These are phyloP conservation scores for Noccaea bulbosa DNA, from an alignment of 345 rosid genomes.

Conservation along the genomic window DNA sequence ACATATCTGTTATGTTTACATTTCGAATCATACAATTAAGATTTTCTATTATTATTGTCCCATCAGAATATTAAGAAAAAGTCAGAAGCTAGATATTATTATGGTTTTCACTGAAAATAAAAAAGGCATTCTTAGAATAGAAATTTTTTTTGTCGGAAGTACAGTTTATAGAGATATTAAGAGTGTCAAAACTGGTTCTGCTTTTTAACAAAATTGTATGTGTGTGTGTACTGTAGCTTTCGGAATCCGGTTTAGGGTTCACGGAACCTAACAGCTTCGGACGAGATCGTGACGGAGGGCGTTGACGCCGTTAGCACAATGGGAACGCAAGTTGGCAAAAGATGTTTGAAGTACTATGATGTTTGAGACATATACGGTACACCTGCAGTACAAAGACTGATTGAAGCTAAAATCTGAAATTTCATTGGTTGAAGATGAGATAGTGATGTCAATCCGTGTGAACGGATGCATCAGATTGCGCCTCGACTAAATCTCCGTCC, in stretches of 20 bases:
- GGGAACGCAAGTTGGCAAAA: constrained; percentile 36
- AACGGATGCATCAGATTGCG: neutral
- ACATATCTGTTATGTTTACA: neutral
- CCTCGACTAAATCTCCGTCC: constrained; percentile 8
- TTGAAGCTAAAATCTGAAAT: neutral
- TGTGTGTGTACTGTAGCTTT: constrained; percentile 27
- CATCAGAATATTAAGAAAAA: constrained; percentile 23
- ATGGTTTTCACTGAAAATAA: constrained; percentile 21
- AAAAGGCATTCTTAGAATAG: constrained; percentile 27
- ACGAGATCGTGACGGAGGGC: constrained; percentile 26
- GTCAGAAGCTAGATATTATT: constrained; percentile 19
- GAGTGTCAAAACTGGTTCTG: constrained; percentile 17
- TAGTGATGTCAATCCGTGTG: constrained; percentile 4
- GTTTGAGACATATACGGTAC: constrained; percentile 7
- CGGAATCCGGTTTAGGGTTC: constrained; percentile 30
- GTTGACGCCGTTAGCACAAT: constrained; percentile 32
- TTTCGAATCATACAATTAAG: constrained; percentile 6
- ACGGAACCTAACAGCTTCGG: constrained; percentile 29
- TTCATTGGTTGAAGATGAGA: constrained; percentile 15
- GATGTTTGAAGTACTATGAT: constrained; percentile 12
- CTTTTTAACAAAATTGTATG: neutral
- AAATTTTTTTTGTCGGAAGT: constrained; percentile 37
- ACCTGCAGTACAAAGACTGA: neutral
- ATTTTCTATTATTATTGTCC: constrained; percentile 21
- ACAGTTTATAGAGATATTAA: constrained; percentile 13